phyloP scores from a whole-genome alignment of 2,329 filamentous ascomycete species.

The Pseudogymnoascus sp. region DNA sequence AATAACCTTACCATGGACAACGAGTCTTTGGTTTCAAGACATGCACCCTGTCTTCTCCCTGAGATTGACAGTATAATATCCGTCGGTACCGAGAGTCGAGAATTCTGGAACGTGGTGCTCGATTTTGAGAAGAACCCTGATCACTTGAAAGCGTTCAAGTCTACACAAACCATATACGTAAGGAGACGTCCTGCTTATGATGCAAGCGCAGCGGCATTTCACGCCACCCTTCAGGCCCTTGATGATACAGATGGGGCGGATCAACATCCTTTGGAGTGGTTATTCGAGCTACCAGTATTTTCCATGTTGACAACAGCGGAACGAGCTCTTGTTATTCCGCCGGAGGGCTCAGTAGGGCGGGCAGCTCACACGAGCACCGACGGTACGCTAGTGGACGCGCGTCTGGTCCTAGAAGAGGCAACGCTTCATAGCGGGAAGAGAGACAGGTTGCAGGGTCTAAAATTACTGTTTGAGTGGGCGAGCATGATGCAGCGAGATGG shows the following conservation, averaged over 20 bases:
- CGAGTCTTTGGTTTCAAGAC: slow-evolving; percentile 14
- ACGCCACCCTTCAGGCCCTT: slow-evolving; percentile 52
- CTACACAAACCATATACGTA: slow-evolving; percentile 55
- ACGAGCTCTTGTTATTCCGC: slow-evolving; percentile 41
- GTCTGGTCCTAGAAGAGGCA: slow-evolving; percentile 46
- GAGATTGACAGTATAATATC: slow-evolving; percentile 40
- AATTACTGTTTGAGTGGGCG: slow-evolving; percentile 59
- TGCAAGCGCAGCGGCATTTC: slow-evolving; percentile 49
- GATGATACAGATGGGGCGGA: slow-evolving; percentile 46
- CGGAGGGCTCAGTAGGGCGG: slow-evolving; percentile 32
- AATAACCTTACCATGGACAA: slow-evolving; percentile 10
- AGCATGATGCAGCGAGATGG: slow-evolving; percentile 37
- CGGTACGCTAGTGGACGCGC: slow-evolving; percentile 52
- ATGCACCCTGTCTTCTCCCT: slow-evolving; percentile 34
- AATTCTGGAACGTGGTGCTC: slow-evolving; percentile 61
- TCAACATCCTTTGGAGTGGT: slow-evolving; percentile 49
- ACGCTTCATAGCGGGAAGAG: slow-evolving; percentile 38
- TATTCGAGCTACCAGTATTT: slow-evolving; percentile 51
- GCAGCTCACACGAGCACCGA: slow-evolving; percentile 41
- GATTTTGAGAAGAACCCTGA: slow-evolving; percentile 51
- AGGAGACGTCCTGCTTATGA: slow-evolving; percentile 49
- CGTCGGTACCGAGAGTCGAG: slow-evolving; percentile 42
- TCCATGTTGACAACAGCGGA: slow-evolving; percentile 48
- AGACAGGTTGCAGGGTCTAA: slow-evolving; percentile 53
- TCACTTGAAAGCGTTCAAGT: slow-evolving; percentile 49